Percentiles rank a stretch among this genome's conserved stretches.
Evolutionary conservation across 495 filamentous ascomycete genomes (phyloP).

Genomic region (Daldinia grandis): DNA sequence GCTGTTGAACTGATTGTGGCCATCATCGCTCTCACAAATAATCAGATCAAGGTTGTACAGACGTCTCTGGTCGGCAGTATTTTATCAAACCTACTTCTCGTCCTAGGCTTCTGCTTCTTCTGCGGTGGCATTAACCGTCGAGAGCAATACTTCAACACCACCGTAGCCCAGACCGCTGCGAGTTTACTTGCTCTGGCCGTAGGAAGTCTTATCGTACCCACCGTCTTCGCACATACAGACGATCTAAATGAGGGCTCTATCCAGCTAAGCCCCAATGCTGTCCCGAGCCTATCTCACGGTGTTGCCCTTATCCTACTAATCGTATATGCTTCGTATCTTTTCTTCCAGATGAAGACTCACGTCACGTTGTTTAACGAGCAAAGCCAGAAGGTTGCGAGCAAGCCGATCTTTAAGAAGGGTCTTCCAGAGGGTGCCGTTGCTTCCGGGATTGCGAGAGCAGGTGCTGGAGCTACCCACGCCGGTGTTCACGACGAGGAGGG

Average conservation of each 20-base stretch:
- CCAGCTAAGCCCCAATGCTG: constrained; percentile 45
- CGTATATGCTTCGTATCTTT: constrained; percentile 78
- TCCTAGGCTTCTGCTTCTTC: constrained; percentile 94
- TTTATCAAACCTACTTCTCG: constrained; percentile 88
- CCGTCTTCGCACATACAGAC: constrained; percentile 73
- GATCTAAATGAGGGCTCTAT: constrained; percentile 36
- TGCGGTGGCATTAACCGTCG: constrained; percentile 80
- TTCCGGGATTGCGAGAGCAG: constrained; percentile 68
- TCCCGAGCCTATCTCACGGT: constrained; percentile 72
- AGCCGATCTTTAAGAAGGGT: constrained; percentile 55
- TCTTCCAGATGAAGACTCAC: constrained; percentile 86
- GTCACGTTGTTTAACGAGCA: constrained; percentile 74
- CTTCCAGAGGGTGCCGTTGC: constrained; percentile 65
- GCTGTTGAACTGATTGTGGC: constrained; percentile 93
- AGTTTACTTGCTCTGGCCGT: constrained; percentile 83
- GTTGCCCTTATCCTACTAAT: constrained; percentile 78
- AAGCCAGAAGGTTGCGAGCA: constrained; percentile 69
- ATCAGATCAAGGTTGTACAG: constrained; percentile 86
- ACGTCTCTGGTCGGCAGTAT: constrained; percentile 92
- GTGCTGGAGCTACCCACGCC: constrained; percentile 54
- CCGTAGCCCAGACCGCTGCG: constrained; percentile 91
- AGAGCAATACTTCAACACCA: constrained; percentile 91
- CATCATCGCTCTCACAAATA: constrained; percentile 77
- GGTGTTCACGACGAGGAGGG: constrained; percentile 56
- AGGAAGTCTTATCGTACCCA: constrained; percentile 84